Conservation (phyloP, 2,329 filamentous ascomycete genomes). For the Lomentospora prolificans region DNA sequence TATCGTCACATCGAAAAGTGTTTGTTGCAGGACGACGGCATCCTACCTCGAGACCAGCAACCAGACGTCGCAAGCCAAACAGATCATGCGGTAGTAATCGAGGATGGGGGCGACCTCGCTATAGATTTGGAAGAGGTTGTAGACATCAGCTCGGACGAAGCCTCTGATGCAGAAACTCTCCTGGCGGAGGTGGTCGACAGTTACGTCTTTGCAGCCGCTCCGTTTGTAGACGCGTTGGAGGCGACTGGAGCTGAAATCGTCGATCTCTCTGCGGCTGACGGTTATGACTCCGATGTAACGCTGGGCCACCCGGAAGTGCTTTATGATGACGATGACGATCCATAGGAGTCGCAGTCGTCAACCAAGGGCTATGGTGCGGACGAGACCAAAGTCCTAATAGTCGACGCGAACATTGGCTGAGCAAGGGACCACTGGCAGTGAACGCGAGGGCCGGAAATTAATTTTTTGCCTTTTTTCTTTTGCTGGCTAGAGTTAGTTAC, state of each 20-base stretch:
- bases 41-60: neutral
- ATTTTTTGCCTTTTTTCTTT: too few relatives aligned
- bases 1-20: slow-evolving; percentile 38
- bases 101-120: neutral
- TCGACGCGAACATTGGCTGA: too few relatives aligned
- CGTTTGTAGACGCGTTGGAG: neutral
- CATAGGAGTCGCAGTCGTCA: neutral
- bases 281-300: slow-evolving; percentile 5
- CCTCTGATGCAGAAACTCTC: neutral
- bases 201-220: neutral
- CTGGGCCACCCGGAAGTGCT: neutral
- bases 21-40: slow-evolving; percentile 31
- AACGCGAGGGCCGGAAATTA: too few relatives aligned
- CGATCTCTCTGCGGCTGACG: neutral
- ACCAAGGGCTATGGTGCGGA: too few relatives aligned
- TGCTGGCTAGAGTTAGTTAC: too few relatives aligned
- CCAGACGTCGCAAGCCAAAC: neutral
- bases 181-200: neutral
- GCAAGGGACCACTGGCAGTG: too few relatives aligned
- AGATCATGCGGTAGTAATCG: slow-evolving; percentile 5
- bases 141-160: slow-evolving; percentile 1
- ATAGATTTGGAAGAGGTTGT: neutral
- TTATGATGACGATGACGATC: neutral
- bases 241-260: neutral
- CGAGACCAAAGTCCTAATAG: too few relatives aligned